These are phyloP conservation scores for Colletotrichum viniferum DNA, from an alignment of 2,329 filamentous ascomycete genomes.

Conservation along the genomic window DNA sequence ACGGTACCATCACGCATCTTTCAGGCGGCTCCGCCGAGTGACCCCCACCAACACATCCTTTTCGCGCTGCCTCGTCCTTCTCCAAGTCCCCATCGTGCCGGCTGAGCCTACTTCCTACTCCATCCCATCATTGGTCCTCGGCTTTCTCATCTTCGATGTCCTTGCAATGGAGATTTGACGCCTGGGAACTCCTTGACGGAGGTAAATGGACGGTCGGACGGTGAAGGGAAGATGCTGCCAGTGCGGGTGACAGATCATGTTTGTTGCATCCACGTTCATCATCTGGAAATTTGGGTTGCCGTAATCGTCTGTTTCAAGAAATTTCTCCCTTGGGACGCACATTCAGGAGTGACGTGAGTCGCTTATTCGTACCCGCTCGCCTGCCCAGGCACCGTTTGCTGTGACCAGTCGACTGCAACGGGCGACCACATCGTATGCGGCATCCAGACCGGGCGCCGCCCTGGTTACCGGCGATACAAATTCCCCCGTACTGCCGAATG, in stretches of 20 bases:
- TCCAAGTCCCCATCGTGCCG: background rate
- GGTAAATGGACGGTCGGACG: background rate
- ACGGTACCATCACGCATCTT: slow-evolving; percentile 17
- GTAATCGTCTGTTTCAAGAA: slow-evolving; percentile 6
- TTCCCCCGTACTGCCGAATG: background rate
- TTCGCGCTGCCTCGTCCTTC: background rate
- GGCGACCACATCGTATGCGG: background rate
- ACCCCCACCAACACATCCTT: background rate
- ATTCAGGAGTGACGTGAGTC: background rate
- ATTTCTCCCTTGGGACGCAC: background rate
- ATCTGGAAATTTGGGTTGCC: background rate
- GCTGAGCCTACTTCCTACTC: background rate
- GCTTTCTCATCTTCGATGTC: slow-evolving; percentile 1
- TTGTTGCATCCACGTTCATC: background rate
- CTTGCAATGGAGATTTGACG: background rate
- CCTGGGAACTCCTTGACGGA: background rate
- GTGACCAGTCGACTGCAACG: background rate
- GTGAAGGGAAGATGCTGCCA: background rate
- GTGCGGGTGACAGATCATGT: background rate
- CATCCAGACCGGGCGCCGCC: background rate
- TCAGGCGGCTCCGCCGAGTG: slow-evolving; percentile 11
- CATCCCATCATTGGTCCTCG: slow-evolving; percentile 14
- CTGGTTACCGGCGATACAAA: background rate
- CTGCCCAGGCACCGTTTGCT: background rate
- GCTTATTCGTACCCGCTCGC: background rate